Evolutionary conservation across 1,284 basidiomycete genomes (phyloP), one percentile per base, ranked within the genome.

Genomic region (Melampsora larici-populina): DNA sequence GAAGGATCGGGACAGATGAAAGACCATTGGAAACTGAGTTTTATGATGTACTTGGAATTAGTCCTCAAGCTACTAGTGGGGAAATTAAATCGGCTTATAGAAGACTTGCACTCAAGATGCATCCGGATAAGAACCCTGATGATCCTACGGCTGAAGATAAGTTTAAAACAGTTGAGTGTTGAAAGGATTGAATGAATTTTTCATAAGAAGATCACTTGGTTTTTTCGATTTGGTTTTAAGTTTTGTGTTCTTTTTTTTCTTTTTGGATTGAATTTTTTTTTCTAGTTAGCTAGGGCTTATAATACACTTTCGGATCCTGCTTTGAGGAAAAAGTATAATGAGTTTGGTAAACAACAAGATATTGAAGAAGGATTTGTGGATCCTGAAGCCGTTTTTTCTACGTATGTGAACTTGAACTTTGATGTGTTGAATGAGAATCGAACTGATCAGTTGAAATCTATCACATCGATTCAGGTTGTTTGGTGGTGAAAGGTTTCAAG

Each of bases 1-100:
- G 89, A 81, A 89, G 90, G 87, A 90, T 92, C 81, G 93, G 92
- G 0, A 91, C 92, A 3, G 92, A 97, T 85, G 92, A 93, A 80
- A 88, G 90, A 79, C 94, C 94, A 1, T 86, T 97, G 62, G 94
- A 96, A 83, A 93, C 91, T 24, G 90, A 88, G 18, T 95, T 94
- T 84, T 95, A 95, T 82, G 93, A 86, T 0, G 55, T 76, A 24
- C 86, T 96, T 2, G 91, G 91, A 6, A 87, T 96, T 0, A 85
- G 90, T 0, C 87, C 92, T 17, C 87, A 88, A 77, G 92, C 92
- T 5, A 90, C 90, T 18, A 87, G 88, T 1, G 92, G 93, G 17
- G 92, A 96, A 78, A 89, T 99, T 83, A 98, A 98, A 87, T 97
- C 94, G 85, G 92, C 96, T 2, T 99, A 99, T 85, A 89, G 94